Conservation (phyloP, 225 moss, liverwort and hornwort species). For the Antitrichia curtipendula region DNA sequence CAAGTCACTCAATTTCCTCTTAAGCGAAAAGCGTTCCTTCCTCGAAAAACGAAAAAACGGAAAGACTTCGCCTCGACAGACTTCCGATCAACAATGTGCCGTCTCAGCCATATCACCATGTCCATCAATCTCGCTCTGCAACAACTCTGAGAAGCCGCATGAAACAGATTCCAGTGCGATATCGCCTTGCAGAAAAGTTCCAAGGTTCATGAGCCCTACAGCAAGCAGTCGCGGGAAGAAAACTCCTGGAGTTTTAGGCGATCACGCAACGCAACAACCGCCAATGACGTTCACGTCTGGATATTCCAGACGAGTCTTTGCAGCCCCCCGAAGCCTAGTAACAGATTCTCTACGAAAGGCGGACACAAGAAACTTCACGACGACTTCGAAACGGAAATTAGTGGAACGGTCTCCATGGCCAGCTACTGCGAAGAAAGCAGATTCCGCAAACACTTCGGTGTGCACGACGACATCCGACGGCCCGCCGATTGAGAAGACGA, state of each 20-base stretch:
- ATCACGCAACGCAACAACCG: slow-evolving; percentile 18
- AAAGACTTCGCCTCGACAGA: background rate
- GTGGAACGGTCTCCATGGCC: slow-evolving; percentile 38
- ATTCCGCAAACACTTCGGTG: background rate
- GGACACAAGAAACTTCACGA: background rate
- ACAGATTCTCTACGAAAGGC: background rate
- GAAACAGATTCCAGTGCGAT: slow-evolving; percentile 13
- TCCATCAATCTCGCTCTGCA: background rate
- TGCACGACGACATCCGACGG: slow-evolving; percentile 1
- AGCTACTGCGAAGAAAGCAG: slow-evolving; percentile 18
- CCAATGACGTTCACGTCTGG: slow-evolving; percentile 39
- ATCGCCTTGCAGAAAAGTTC: slow-evolving; percentile 23
- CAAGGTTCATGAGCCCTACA: slow-evolving; percentile 56
- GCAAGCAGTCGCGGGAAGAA: slow-evolving; percentile 50
- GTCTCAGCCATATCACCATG: background rate
- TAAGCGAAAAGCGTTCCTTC: slow-evolving; percentile 9
- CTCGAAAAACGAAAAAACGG: background rate
- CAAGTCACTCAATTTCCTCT: slow-evolving; percentile 13
- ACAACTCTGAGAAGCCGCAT: slow-evolving; percentile 8
- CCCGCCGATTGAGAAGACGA: background rate
- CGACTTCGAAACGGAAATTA: slow-evolving; percentile 31
- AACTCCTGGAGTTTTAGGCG: background rate
- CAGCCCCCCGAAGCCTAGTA: background rate
- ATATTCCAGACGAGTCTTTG: slow-evolving; percentile 16
- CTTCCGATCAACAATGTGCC: background rate